These are phyloP conservation scores for Spongispora temasekensis DNA, from an alignment of 1,284 basidiomycete species.

Conservation along the genomic window DNA sequence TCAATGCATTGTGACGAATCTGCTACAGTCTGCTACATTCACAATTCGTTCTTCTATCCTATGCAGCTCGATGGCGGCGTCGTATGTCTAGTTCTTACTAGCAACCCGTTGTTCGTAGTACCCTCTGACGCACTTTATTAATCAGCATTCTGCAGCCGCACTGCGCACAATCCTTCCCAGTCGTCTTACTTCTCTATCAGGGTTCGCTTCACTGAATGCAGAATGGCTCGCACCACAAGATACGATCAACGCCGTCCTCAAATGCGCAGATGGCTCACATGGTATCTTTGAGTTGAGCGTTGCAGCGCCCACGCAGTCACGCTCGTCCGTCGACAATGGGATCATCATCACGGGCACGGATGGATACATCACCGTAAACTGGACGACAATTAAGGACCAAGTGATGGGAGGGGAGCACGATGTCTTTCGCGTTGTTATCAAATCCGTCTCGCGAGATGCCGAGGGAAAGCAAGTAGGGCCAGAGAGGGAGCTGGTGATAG, in stretches of 20 bases:
- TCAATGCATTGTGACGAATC: background rate
- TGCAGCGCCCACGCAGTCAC: conserved; percentile 53
- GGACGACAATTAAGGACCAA: conserved; percentile 31
- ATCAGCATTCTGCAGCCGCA: conserved; percentile 63
- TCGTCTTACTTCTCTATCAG: conserved; percentile 56
- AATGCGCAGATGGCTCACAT: conserved; percentile 54
- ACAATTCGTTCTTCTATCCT: no score
- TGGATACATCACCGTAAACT: conserved; percentile 57
- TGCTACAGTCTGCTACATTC: no score
- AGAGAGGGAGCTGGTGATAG: conserved; percentile 52
- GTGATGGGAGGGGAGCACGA: conserved; percentile 14
- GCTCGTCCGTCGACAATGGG: conserved; percentile 31
- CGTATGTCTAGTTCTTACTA: conserved; percentile 41
- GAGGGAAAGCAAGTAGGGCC: conserved; percentile 43
- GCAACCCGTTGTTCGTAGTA: background rate
- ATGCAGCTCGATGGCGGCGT: conserved; percentile 68
- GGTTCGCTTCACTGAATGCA: conserved; percentile 67
- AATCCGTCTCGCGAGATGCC: conserved; percentile 42
- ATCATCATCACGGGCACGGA: conserved; percentile 60
- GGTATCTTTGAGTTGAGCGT: conserved; percentile 61
- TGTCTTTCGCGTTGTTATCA: conserved; percentile 43
- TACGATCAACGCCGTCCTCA: conserved; percentile 61
- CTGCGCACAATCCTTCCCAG: conserved; percentile 62
- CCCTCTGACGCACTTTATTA: background rate
- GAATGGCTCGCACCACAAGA: conserved; percentile 74